phyloP scores from a whole-genome alignment of 495 filamentous ascomycete species.

The Lasiosphaeriaceae sp. region DNA sequence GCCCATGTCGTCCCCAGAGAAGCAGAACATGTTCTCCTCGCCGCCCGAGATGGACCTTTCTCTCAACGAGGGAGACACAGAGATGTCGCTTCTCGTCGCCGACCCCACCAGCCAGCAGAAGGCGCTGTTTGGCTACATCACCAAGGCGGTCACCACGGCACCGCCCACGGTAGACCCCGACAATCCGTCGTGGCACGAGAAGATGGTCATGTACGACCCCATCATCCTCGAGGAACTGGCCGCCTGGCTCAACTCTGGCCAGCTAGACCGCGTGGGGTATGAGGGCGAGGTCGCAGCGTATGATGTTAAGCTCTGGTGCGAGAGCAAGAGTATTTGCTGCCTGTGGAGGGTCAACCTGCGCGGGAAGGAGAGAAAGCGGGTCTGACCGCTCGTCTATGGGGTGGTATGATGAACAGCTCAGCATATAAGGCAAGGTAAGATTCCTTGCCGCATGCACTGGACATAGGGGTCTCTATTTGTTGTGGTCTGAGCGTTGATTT shows the following conservation, averaged over 20 bases:
- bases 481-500: background rate
- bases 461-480: too few species aligned
- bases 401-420: too few species aligned
- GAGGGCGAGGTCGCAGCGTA: constrained; percentile 58
- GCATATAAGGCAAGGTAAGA: too few species aligned
- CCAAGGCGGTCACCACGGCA: constrained; percentile 54
- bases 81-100: constrained; percentile 32
- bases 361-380: constrained; percentile 47
- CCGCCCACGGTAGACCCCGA: constrained; percentile 46
- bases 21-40: constrained; percentile 30
- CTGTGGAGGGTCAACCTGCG: constrained; percentile 47
- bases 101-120: constrained; percentile 34
- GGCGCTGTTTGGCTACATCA: constrained; percentile 59
- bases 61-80: constrained; percentile 33
- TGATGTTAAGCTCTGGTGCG: constrained; percentile 79
- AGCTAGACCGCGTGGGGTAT: constrained; percentile 55
- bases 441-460: too few species aligned
- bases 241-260: constrained; percentile 74
- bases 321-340: constrained; percentile 75
- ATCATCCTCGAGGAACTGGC: constrained; percentile 85
- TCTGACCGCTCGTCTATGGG: constrained; percentile 19
- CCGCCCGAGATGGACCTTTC: constrained; percentile 24
- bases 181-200: constrained; percentile 74
- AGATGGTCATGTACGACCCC: constrained; percentile 91
- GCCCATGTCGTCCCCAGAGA: constrained; percentile 30